phyloP scores from a whole-genome alignment of 176 grass and related monocot species.

The Phoenix roebelenii region DNA sequence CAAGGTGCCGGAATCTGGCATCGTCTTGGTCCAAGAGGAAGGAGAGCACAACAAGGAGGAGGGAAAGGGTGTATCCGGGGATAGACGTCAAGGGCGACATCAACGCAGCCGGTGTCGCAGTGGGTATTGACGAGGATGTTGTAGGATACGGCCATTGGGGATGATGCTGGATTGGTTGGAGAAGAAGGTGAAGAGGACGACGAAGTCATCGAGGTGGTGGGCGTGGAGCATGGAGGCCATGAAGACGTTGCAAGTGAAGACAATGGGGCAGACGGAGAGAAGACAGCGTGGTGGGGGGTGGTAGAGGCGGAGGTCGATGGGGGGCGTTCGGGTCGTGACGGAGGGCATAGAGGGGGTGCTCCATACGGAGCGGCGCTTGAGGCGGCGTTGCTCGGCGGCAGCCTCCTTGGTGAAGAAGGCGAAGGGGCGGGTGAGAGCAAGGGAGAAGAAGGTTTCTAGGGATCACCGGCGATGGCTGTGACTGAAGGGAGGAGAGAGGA shows the following conservation, averaged over 20 bases:
- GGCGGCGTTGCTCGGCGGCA: constrained; percentile 35
- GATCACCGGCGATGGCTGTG: constrained; percentile 11
- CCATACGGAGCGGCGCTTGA: constrained; percentile 50
- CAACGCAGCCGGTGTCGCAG: constrained; percentile 24
- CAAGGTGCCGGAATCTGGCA: too few relatives aligned
- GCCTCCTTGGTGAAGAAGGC: constrained; percentile 25
- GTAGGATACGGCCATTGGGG: constrained; percentile 41
- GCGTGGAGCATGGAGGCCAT: constrained; percentile 26
- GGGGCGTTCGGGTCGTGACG: constrained; percentile 13
- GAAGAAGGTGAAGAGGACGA: constrained; percentile 33
- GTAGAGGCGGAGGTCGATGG: constrained; percentile 4
- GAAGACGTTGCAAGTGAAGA: constrained; percentile 14
- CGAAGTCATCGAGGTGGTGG: constrained; percentile 24
- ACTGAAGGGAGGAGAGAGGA: background rate
- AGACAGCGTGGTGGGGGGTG: constrained; percentile 30
- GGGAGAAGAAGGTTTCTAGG: background rate
- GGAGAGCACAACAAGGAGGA: too few relatives aligned
- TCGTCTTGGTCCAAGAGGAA: too few relatives aligned
- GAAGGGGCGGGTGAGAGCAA: background rate
- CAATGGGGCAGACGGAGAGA: constrained; percentile 35
- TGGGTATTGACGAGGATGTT: constrained; percentile 42
- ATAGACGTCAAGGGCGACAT: constrained; percentile 33
- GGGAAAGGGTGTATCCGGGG: background rate
- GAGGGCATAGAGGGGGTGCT: constrained; percentile 41
- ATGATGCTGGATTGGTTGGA: constrained; percentile 34